Evolutionary conservation across 352 stramenopile species (phyloP), one percentile per base, ranked within the genome.

Genomic region (Thraustochytrium striatum): DNA sequence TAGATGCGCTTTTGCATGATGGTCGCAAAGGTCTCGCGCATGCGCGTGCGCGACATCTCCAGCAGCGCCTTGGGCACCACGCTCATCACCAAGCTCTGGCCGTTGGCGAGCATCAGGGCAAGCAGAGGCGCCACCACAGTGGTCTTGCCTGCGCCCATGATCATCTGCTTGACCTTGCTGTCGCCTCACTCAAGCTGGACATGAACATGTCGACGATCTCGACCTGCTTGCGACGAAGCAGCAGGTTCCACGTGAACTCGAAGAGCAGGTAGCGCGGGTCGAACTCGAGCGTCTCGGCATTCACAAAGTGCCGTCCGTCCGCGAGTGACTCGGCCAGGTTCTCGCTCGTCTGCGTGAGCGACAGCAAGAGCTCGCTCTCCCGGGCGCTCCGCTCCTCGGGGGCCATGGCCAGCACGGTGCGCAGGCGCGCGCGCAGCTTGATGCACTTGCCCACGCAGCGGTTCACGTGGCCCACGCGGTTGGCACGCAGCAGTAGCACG

Each of bases 111-210:
- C 73, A 99, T 97, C 72, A 98, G 95, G 3, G 96, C 97, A 79
- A 99, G 87, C 36, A 99, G 85, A 50, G 97, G 97, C 7, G 94
- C 96, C 13, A 99, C 95, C 2, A 99, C 97, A 2, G 96, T 99
- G 0, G 97, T 99, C 85, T 99, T 99, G 33, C 97, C 97, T 2
- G 95, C 95, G 25, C 97, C 97, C 97, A 99, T 99, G 85, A 99
- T 99, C 97, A 99, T 99, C 89, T 99, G 91, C 69, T 95, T 90
- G 3, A 75, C 65, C 65, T 75, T 75, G 65, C 65, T 75, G 8
- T 19, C 30, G 50, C 61, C 41, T 9, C 36, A 21, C 21, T 65
- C 65, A 21, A 75, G 65, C 16, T 75, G 50, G n/a, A n/a, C 79
- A 98, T 91, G 85, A 99, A 98, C 69, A 96, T 98, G 78, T 98